Conservation (phyloP, 371 early-diverging fungal species). For the Apophysomyces ossiformis region DNA sequence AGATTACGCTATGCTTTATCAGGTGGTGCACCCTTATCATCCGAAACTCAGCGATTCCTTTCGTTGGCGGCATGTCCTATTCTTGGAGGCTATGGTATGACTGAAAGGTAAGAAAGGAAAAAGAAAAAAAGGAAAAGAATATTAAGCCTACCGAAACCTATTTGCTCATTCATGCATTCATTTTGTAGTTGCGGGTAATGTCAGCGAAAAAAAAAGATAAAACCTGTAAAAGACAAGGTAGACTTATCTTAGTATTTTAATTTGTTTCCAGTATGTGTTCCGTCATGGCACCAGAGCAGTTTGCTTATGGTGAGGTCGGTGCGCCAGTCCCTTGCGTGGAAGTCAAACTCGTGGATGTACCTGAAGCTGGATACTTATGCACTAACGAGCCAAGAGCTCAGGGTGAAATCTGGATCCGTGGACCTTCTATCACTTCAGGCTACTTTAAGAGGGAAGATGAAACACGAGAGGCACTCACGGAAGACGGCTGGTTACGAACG, state of each 20-base stretch:
- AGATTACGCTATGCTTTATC: slow-evolving; percentile 71
- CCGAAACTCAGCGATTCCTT: slow-evolving; percentile 72
- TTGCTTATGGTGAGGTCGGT: slow-evolving; percentile 75
- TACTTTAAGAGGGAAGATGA: slow-evolving; percentile 74
- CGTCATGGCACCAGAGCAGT: slow-evolving; percentile 65
- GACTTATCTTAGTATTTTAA: not conserved
- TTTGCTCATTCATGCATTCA: not conserved
- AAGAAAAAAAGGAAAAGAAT: no score
- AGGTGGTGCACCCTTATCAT: slow-evolving; percentile 85
- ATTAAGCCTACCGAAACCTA: not conserved
- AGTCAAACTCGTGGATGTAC: slow-evolving; percentile 89
- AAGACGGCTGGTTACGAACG: slow-evolving; percentile 89
- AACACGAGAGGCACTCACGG: slow-evolving; percentile 73
- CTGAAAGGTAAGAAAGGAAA: slow-evolving; percentile 19
- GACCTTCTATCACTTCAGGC: slow-evolving; percentile 67
- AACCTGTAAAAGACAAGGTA: not conserved
- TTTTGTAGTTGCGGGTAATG: slow-evolving; percentile 28
- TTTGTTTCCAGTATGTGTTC: slow-evolving; percentile 29
- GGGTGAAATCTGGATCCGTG: slow-evolving; percentile 90
- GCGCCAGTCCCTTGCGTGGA: slow-evolving; percentile 83
- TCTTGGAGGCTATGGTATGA: slow-evolving; percentile 75
- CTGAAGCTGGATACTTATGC: slow-evolving; percentile 77
- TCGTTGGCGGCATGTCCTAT: slow-evolving; percentile 68
- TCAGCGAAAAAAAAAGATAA: not conserved
- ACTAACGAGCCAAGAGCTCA: slow-evolving; percentile 70